phyloP scores from a whole-genome alignment of 164 flowering plant genomes.

The Brasenia schreberi region DNA sequence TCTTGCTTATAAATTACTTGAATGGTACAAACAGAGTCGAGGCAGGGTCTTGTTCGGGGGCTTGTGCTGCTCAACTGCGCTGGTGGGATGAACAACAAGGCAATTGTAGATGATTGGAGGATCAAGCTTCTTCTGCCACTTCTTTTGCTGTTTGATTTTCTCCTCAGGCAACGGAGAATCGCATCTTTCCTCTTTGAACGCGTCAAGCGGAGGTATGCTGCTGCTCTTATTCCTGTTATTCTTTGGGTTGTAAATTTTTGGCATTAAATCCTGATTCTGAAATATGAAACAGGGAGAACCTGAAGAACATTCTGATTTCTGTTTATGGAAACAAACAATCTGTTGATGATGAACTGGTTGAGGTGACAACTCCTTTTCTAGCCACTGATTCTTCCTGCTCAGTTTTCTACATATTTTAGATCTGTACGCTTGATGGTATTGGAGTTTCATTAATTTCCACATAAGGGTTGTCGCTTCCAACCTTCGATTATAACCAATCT shows the following conservation, averaged over 20 bases:
- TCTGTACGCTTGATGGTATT: no score
- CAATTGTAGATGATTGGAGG: constrained; percentile 95
- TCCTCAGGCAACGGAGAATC: constrained; percentile 55
- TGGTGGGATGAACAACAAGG: constrained; percentile 99
- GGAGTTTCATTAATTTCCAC: no score
- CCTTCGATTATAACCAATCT: no score
- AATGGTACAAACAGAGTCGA: constrained; percentile 24
- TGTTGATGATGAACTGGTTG: constrained; percentile 80
- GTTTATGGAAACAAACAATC: constrained; percentile 76
- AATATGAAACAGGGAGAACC: constrained; percentile 41
- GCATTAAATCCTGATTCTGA: not conserved
- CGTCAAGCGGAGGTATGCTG: constrained; percentile 48
- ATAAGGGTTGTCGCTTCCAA: no score
- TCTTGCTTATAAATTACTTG: no score
- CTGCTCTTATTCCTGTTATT: not conserved
- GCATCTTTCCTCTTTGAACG: constrained; percentile 69
- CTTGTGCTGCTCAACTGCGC: constrained; percentile 84
- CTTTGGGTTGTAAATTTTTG: not conserved
- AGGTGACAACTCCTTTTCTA: constrained; percentile 37
- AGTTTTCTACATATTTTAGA: no score
- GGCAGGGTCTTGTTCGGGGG: constrained; percentile 34
- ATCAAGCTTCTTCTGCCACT: constrained; percentile 73
- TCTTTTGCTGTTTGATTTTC: constrained; percentile 68
- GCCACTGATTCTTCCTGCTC: no score
- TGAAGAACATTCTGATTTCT: constrained; percentile 51